Conservation (phyloP, 2,329 filamentous ascomycete species). For the Penicillium sp. region DNA sequence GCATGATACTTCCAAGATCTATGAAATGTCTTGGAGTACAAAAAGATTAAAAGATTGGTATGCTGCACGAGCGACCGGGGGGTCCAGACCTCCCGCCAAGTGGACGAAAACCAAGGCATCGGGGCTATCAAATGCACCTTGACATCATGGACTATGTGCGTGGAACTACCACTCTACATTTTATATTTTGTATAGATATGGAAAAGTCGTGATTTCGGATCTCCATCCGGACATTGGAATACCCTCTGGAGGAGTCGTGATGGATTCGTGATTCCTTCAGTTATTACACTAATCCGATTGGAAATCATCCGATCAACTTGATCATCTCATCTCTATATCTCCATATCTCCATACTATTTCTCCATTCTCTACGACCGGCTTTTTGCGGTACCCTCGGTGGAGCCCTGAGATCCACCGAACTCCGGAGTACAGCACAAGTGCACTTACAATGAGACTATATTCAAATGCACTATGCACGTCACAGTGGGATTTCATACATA, state of each 20-base stretch:
- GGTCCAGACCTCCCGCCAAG: conserved; percentile 18
- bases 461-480: conserved; percentile 18
- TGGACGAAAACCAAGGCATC: conserved; percentile 16
- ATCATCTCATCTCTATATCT: not conserved
- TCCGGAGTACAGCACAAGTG: conserved; percentile 18
- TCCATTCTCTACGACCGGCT: conserved; percentile 6
- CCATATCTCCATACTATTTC: conserved; percentile 4
- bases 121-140: conserved; percentile 16
- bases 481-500: conserved; percentile 12
- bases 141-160: conserved; percentile 17
- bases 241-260: not conserved
- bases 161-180: conserved; percentile 11
- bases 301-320: not conserved
- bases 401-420: conserved; percentile 10
- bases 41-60: not conserved
- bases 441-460: not conserved
- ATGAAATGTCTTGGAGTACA: not conserved
- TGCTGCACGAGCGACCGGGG: conserved; percentile 15
- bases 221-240: conserved; percentile 1
- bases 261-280: not conserved
- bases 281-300: not conserved
- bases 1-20: not conserved
- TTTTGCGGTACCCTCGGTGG: conserved; percentile 15
- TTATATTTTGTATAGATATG: not conserved
- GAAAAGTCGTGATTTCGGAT: conserved; percentile 8